A percentile compares a stretch with the other conserved stretches of the same genome.
phyloP scores from a whole-genome alignment of 78 protist genomes.

The Anaeramoeba ignava region DNA sequence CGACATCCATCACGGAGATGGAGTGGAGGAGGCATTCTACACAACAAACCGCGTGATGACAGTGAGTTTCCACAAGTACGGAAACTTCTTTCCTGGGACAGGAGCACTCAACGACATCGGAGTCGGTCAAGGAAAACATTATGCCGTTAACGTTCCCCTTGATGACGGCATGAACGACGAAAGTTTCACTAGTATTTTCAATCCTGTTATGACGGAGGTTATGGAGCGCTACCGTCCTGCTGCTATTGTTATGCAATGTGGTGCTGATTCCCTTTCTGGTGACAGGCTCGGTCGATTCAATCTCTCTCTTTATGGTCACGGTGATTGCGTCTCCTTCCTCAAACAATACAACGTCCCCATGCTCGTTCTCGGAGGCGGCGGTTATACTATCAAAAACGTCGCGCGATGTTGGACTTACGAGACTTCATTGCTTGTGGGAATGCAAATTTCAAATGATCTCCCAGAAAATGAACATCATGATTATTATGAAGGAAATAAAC shows the following conservation, averaged over 20 bases:
- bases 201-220: not conserved
- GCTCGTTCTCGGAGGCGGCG: constrained; percentile 10
- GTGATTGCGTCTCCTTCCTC: not conserved
- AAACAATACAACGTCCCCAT: not conserved
- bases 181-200: not conserved
- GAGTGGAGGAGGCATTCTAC: constrained; percentile 75
- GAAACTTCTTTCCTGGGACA: not conserved
- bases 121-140: not conserved
- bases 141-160: constrained; percentile 12
- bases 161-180: constrained; percentile 18
- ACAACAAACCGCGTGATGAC: not conserved
- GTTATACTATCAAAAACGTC: not conserved
- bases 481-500: no score
- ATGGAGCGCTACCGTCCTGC: not conserved
- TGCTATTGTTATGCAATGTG: not conserved
- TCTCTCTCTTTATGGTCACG: not conserved
- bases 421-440: not conserved
- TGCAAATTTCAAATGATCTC: no score
- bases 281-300: not conserved
- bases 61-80: constrained; percentile 22
- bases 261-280: not conserved
- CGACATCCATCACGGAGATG: constrained; percentile 76
- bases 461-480: no score
- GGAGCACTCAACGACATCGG: not conserved
- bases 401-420: not conserved